phyloP scores from a whole-genome alignment of 371 early-diverging fungal species.

The Encephalitozoon hellem region DNA sequence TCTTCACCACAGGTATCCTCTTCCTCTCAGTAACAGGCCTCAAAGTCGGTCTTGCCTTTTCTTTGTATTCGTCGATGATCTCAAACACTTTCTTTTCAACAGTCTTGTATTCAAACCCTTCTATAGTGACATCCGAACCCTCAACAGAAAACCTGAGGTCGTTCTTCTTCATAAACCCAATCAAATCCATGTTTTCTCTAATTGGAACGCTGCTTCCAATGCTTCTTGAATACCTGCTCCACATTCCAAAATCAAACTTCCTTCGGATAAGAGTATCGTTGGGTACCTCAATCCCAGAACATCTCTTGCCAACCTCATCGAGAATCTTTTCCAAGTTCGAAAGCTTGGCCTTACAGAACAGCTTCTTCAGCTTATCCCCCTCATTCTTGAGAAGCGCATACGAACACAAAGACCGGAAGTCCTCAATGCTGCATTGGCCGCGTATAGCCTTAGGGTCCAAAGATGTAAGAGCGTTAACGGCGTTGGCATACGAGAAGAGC shows the following conservation, averaged over 20 bases:
- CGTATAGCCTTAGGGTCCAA: background rate
- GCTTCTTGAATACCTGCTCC: slow-evolving; percentile 7
- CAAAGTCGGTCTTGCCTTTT: background rate
- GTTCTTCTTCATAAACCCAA: slow-evolving; percentile 33
- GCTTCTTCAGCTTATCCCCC: slow-evolving; percentile 1
- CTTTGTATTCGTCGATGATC: slow-evolving; percentile 22
- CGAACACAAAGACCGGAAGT: background rate
- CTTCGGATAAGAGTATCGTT: background rate
- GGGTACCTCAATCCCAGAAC: background rate
- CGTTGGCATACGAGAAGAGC: background rate
- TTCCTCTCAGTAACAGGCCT: background rate
- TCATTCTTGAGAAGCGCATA: slow-evolving; percentile 21
- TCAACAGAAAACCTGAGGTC: slow-evolving; percentile 23
- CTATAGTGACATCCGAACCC: background rate
- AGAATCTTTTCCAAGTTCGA: background rate
- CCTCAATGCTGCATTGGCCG: background rate
- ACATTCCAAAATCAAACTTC: background rate
- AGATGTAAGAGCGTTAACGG: background rate
- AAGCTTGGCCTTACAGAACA: slow-evolving; percentile 10
- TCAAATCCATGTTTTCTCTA: background rate
- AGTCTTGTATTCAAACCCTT: slow-evolving; percentile 6
- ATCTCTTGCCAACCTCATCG: background rate
- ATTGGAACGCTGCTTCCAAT: background rate
- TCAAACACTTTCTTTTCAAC: slow-evolving; percentile 26
- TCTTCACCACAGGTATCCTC: background rate